Conservation (phyloP, 345 rosid genomes). For the Syzygium aqueum region DNA sequence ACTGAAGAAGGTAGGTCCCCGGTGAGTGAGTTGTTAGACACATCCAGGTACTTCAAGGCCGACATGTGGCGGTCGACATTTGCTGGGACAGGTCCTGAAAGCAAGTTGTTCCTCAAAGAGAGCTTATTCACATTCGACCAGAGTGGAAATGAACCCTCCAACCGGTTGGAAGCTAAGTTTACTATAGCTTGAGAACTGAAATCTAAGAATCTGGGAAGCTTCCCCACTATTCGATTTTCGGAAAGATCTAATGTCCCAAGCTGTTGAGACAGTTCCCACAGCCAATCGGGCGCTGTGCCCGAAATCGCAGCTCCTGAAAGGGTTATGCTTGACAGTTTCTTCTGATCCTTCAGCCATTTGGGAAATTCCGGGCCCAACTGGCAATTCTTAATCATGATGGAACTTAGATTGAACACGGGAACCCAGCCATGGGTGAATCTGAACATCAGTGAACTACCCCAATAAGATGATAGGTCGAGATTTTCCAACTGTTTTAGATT, state of each 20-base stretch:
- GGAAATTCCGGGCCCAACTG: constrained; percentile 15
- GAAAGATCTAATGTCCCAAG: constrained; percentile 9
- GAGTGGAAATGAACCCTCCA: constrained; percentile 5
- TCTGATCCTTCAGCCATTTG: constrained; percentile 12
- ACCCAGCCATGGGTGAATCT: constrained; percentile 3
- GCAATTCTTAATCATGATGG: background rate
- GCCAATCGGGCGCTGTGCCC: constrained; percentile 7
- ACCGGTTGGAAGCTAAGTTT: constrained; percentile 3
- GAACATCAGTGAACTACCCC: background rate
- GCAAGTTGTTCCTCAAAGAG: background rate
- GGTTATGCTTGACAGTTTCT: background rate
- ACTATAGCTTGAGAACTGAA: background rate
- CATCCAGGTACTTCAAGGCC: background rate
- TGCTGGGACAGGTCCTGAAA: constrained; percentile 5
- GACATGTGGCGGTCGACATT: background rate
- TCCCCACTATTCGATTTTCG: constrained; percentile 5
- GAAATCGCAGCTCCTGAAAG: constrained; percentile 5
- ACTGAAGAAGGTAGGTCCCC: background rate
- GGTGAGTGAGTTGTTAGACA: background rate
- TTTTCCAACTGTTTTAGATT: background rate
- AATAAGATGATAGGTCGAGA: background rate
- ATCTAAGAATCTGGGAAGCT: constrained; percentile 1
- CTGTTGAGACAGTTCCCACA: constrained; percentile 4
- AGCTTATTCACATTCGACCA: background rate
- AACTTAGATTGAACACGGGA: constrained; percentile 1